phyloP scores from a whole-genome alignment of 495 filamentous ascomycete species.

The Trichoderma orchidacearum region DNA sequence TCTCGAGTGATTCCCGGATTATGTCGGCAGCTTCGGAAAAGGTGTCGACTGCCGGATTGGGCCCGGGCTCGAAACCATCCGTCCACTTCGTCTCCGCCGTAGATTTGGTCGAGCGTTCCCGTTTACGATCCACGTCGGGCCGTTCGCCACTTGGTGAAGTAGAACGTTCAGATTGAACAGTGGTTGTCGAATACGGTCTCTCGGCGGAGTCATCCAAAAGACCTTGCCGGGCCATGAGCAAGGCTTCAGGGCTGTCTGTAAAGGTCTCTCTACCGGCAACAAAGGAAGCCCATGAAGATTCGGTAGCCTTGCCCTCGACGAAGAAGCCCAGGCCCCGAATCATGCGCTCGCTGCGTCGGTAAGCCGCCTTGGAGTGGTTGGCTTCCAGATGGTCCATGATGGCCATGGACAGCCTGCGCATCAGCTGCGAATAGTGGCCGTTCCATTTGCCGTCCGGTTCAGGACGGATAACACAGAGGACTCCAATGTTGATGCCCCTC shows the following conservation, averaged over 20 bases:
- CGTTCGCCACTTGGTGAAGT: neutral
- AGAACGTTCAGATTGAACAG: neutral
- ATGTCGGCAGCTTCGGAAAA: conserved; percentile 29
- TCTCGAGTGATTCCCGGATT: conserved; percentile 35
- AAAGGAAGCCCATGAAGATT: neutral
- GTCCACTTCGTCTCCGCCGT: neutral
- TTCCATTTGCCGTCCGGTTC: conserved; percentile 28
- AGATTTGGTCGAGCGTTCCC: neutral
- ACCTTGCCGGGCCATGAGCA: neutral
- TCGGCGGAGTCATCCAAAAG: neutral
- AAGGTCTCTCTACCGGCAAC: neutral
- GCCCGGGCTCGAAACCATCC: neutral
- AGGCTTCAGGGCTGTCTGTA: neutral
- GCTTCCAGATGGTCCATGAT: conserved; percentile 53
- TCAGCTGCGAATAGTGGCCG: conserved; percentile 22
- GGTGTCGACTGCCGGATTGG: neutral
- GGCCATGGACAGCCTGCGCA: conserved; percentile 35
- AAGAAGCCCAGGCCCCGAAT: conserved; percentile 49
- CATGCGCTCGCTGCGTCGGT: conserved; percentile 42
- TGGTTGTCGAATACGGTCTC: neutral
- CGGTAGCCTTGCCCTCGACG: conserved; percentile 36
- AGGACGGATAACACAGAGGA: conserved; percentile 52
- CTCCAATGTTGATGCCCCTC: conserved; percentile 56
- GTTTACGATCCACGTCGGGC: neutral
- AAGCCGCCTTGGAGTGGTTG: conserved; percentile 40